Evolutionary conservation across 768 basidiomycete species (phyloP).

Genomic region (Hortiboletus campestris): DNA sequence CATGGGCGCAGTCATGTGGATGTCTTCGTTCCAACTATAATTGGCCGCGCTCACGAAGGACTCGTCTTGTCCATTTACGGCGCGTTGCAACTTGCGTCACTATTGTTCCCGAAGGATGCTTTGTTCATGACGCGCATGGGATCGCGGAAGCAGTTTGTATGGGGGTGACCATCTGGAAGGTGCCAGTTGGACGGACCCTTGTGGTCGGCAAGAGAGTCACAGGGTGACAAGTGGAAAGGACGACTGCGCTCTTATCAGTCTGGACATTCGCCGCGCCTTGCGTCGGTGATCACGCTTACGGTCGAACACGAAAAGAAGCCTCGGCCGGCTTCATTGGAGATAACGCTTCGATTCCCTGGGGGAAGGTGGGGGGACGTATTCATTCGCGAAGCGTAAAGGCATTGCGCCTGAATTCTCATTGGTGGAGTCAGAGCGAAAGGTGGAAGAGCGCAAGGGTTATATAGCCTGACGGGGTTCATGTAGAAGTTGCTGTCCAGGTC

Average conservation of each 20-base stretch:
- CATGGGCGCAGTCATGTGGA: not conserved
- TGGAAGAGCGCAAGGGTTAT: conserved; percentile 16
- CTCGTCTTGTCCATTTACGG: not conserved
- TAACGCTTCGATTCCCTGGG: conserved; percentile 15
- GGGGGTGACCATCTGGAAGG: not conserved
- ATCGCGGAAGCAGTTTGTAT: not conserved
- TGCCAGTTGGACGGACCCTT: not conserved
- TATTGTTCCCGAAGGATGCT: not conserved
- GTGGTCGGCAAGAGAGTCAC: not conserved
- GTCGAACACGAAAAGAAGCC: not conserved
- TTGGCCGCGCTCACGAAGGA: not conserved
- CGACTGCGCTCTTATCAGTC: not conserved
- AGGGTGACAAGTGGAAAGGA: not conserved
- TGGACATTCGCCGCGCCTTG: conserved; percentile 3
- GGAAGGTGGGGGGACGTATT: not conserved
- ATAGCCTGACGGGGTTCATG: conserved; percentile 14
- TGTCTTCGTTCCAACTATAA: too few relatives aligned
- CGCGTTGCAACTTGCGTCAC: not conserved
- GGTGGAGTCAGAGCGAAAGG: conserved; percentile 24
- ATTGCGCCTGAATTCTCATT: conserved; percentile 17
- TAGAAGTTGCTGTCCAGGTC: conserved; percentile 1
- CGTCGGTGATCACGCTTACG: not conserved
- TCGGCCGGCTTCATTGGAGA: conserved; percentile 10
- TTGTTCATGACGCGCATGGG: not conserved
- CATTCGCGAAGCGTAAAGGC: conserved; percentile 12